Base-by-base conservation (phyloP, 73 alveolate genomes). In the Uronychia setigera region DNA sequence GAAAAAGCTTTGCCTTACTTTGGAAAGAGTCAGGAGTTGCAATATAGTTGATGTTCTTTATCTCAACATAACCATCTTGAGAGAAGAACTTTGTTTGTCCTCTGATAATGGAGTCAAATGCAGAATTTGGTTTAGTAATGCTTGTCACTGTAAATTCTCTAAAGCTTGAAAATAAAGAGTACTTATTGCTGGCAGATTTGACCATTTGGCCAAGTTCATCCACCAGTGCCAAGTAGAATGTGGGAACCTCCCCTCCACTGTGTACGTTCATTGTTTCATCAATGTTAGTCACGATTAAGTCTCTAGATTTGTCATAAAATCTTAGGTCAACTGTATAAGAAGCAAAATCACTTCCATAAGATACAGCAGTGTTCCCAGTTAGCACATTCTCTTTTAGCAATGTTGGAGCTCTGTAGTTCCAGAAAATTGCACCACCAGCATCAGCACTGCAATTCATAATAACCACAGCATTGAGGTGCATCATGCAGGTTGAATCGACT, bases 391-490 rank as follows among this genome's bases (percentile, higher is more conserved):
- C 9, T 32, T 35, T 78, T 0, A 33, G 30, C 27, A 30, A 32
- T 1, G 32, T 78, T 32, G 84, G 84, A 11, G 32, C 74, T 1
- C 35, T 78, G 32, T 1, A 78, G 33, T 78, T 58, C 84, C 84
- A 78, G 26, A 25, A 32, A 25, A 78, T 33, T 1, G 76, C 84
- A 26, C 84, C 84, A 31, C 84, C 84, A 25, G 75, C 30, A 33
- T 31, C 35, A 25, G 58, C 84, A 11, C 67, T 46, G 19, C 67
- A 46, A n/a, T n/a, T n/a, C n/a, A n/a, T n/a, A n/a, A n/a, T n/a
- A n/a, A n/a, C n/a, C n/a, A n/a, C n/a, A n/a, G n/a, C n/a, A n/a
- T n/a, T n/a, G n/a, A n/a, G n/a, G n/a, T n/a, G n/a, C n/a, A n/a
- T n/a, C n/a, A n/a, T n/a, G n/a, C n/a, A n/a, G n/a, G n/a, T n/a